Evolutionary conservation across 306 rosid genomes (phyloP).

Genomic region (Pyrus pyrifolia): DNA sequence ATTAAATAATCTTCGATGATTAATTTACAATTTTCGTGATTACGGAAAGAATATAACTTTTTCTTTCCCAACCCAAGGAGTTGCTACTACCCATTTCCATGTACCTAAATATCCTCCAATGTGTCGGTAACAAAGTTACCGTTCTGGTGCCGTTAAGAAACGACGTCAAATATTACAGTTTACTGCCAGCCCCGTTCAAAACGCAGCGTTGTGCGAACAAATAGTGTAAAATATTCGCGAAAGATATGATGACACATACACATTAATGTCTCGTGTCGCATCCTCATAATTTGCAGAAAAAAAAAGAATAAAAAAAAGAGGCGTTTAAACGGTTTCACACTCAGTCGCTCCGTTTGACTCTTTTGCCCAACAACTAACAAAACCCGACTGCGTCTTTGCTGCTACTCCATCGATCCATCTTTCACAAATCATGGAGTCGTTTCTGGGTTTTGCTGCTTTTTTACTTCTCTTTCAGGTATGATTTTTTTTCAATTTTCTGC

Average conservation of each 20-base stretch:
- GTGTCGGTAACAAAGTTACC: too few relatives aligned
- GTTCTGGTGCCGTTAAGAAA: too few relatives aligned
- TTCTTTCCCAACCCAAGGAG: too few relatives aligned
- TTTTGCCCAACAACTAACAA: background rate
- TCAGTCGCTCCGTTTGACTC: background rate
- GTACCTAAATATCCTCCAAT: too few relatives aligned
- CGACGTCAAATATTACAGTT: too few relatives aligned
- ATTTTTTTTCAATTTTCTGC: background rate
- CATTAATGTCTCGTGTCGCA: conserved; percentile 21
- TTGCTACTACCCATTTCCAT: too few relatives aligned
- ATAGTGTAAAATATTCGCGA: background rate
- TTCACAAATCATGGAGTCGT: conserved; percentile 21
- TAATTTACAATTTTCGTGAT: too few relatives aligned
- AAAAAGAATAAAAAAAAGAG: background rate
- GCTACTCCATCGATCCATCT: background rate
- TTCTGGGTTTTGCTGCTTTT: conserved; percentile 21
- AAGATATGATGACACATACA: background rate
- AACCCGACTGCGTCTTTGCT: background rate
- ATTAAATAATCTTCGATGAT: too few relatives aligned
- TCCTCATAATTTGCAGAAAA: conserved; percentile 8
- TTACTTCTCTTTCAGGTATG: conserved; percentile 45
- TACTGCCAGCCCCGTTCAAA: background rate
- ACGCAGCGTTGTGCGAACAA: background rate
- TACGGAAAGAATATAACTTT: accelerated
- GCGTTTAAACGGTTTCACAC: background rate